These are phyloP conservation scores for Fusarium nurragi DNA, from an alignment of 2,329 filamentous ascomycete species.

Conservation along the genomic window DNA sequence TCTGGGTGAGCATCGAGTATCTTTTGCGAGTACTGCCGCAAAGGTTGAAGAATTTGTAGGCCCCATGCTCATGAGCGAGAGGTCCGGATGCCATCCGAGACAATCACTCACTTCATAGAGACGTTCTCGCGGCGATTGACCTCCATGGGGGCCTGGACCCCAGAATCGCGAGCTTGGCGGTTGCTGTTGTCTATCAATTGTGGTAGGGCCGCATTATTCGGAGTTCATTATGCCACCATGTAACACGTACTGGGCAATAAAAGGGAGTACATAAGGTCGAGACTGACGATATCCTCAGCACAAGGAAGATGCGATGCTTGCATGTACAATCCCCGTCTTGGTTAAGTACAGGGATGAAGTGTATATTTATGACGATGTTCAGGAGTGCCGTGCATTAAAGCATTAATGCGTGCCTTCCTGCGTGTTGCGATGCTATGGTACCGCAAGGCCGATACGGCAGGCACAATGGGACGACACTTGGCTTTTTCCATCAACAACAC, in stretches of 20 bases:
- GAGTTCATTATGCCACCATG: conserved; percentile 17
- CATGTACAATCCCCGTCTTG: not conserved
- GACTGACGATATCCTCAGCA: not conserved
- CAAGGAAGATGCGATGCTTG: not conserved
- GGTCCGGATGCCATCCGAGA: conserved; percentile 34
- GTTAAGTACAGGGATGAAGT: conserved; percentile 2
- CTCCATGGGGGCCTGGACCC: conserved; percentile 20
- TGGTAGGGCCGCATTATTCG: conserved; percentile 13
- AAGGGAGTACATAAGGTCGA: not conserved
- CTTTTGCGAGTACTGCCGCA: not conserved
- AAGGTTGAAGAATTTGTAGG: conserved; percentile 9
- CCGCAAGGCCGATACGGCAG: conserved; percentile 7
- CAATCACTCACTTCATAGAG: conserved; percentile 10
- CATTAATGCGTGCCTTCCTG: conserved; percentile 4
- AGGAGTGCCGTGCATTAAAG: not conserved
- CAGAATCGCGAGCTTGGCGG: not conserved
- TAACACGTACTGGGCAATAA: not conserved
- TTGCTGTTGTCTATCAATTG: conserved; percentile 9
- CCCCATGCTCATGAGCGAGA: conserved; percentile 26
- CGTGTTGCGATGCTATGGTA: not conserved
- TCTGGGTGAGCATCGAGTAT: not conserved
- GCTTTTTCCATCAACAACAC: conserved; percentile 5
- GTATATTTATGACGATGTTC: conserved; percentile 1
- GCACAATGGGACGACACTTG: conserved; percentile 18
- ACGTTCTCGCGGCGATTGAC: conserved; percentile 19